Percentiles rank a stretch among this genome's conserved stretches.
phyloP scores from a whole-genome alignment of 1,284 basidiomycete genomes.

The Boletus smithii region DNA sequence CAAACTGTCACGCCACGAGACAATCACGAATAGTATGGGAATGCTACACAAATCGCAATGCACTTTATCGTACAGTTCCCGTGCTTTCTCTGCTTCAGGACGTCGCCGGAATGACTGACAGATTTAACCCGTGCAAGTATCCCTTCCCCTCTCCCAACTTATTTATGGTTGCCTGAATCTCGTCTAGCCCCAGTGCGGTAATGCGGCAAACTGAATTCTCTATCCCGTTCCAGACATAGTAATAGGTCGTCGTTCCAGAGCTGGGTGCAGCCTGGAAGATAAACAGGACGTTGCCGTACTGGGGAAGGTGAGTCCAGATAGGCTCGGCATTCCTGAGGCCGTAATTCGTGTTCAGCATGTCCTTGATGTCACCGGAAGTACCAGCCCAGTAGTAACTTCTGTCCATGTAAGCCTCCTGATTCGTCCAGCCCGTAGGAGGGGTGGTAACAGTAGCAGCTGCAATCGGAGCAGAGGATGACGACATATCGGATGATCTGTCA shows the following conservation, averaged over 20 bases:
- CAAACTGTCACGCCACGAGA: too few species aligned
- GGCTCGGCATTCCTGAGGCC: background rate
- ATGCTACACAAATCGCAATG: too few species aligned
- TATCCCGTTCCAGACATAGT: background rate
- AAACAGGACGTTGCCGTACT: background rate
- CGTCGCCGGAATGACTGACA: too few species aligned
- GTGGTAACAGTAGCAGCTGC: background rate
- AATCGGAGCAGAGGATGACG: background rate
- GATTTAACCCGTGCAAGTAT: too few species aligned
- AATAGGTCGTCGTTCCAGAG: background rate
- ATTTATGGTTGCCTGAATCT: background rate
- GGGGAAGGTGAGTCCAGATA: conserved; percentile 1
- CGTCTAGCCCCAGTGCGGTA: background rate
- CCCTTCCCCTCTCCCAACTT: background rate
- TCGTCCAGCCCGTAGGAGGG: conserved; percentile 5
- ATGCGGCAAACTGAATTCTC: background rate
- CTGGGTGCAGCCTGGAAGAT: background rate
- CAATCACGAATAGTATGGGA: too few species aligned
- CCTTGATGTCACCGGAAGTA: conserved; percentile 1
- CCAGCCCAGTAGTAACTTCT: conserved; percentile 5
- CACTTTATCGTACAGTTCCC: too few species aligned
- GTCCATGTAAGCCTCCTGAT: background rate
- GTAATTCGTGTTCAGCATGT: background rate
- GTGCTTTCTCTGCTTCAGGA: too few species aligned
- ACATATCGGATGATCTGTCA: background rate